Evolutionary conservation across 2,329 filamentous ascomycete species (phyloP).

Genomic region (Stemphylium lycopersici): DNA sequence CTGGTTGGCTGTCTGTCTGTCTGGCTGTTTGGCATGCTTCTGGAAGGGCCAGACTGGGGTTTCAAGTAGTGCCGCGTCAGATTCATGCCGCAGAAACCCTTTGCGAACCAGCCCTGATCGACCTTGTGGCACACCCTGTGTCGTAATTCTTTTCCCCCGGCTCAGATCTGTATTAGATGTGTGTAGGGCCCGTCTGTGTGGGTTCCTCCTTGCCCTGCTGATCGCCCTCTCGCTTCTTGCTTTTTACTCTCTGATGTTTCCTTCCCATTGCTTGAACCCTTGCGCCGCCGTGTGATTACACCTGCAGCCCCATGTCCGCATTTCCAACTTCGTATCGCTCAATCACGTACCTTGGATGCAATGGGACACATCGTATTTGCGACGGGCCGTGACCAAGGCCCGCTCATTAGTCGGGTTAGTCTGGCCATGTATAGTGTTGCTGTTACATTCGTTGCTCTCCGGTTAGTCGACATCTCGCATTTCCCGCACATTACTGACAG

Average conservation of each 20-base stretch:
- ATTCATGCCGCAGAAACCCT: constrained; percentile 7
- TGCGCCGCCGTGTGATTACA: constrained; percentile 1
- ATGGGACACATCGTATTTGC: constrained; percentile 31
- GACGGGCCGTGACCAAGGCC: constrained; percentile 23
- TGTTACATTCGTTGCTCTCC: constrained; percentile 30
- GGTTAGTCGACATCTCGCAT: constrained; percentile 1
- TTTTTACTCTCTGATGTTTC: constrained; percentile 1
- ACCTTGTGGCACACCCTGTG: constrained; percentile 10
- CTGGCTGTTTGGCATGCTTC: constrained; percentile 9
- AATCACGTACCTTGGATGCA: constrained; percentile 1
- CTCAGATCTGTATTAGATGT: constrained; percentile 13
- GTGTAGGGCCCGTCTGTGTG: constrained; percentile 3
- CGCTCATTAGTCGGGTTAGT: constrained; percentile 31
- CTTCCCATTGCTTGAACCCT: not conserved
- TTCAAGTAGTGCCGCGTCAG: constrained; percentile 13
- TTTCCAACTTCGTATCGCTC: constrained; percentile 12
- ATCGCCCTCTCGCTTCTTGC: not conserved
- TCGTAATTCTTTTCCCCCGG: constrained; percentile 2
- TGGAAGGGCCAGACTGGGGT: constrained; percentile 7
- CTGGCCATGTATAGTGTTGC: constrained; percentile 30
- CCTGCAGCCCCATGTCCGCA: constrained; percentile 17
- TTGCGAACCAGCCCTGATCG: constrained; percentile 9
- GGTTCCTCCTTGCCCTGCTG: no score
- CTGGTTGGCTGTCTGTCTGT: constrained; percentile 8
- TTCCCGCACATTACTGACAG: constrained; percentile 6